Base-by-base conservation (phyloP, 2,329 filamentous ascomycete genomes). In the Paecilomyces variotii region DNA sequence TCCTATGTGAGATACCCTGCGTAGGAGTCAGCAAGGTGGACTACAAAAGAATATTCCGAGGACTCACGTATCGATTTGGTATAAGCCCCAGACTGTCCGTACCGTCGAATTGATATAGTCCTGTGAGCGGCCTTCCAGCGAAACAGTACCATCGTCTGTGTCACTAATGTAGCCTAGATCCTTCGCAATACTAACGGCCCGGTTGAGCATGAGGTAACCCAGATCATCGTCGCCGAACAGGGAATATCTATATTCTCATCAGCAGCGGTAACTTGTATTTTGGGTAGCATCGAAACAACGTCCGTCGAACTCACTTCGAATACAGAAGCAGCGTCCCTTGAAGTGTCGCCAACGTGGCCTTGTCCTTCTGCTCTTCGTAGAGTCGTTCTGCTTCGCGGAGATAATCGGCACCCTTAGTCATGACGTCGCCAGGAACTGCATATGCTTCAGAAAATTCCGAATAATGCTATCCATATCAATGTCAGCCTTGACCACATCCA, bases 361-460 rank as follows among this genome's bases (percentile, higher is more conserved):
- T 68, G 1, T 59, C 55, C 2, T 62, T 56, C 27, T 65, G 61
- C 10, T 69, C 59, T 0, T 63, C 59, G 19, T 60, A 65, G 39
- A 74, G 56, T 5, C 70, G 65, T 58, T 74, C 72, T 0, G 73
- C 73, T 61, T 75, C 73, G 4, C 69, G 67, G 4, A 75, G 63
- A 30, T 75, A 75, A 59, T 68, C 67, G 35, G 61, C 63, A 0
- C 72, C 72, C 54, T 75, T 75, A 14, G 70, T 73, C 32, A 71
- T 64, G 5, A 75, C 66, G 59, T 75, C 71, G 0, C 72, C 72
- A 0, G 72, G 69, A 19, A 70, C 63, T 32, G 68, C 69, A 56
- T 75, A 75, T 51, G 70, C 68, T 62, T 75, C 73, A 2, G 70
- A 71, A 56, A 73, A 74, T 27, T 75, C 72, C 0, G 72, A 75